A percentile compares a stretch with the other conserved stretches of the same genome.
Evolutionary conservation across 2,329 filamentous ascomycete species (phyloP).

Genomic region (Botrytis aclada): DNA sequence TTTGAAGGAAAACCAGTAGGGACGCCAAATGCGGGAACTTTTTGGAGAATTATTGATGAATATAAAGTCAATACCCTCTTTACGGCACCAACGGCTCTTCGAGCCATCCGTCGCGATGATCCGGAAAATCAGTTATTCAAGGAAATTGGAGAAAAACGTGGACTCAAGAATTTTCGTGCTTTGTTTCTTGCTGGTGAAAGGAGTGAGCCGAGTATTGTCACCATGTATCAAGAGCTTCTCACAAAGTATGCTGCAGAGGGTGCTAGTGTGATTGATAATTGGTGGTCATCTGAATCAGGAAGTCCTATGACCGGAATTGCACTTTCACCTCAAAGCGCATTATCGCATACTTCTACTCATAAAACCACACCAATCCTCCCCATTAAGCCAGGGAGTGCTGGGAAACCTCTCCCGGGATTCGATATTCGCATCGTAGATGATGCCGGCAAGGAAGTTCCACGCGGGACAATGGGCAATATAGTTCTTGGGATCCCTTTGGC

Average conservation of each 20-base stretch:
- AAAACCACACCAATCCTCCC: conserved; percentile 47
- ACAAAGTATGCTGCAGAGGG: conserved; percentile 60
- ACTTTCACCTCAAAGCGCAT: conserved; percentile 59
- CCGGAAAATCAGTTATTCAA: conserved; percentile 67
- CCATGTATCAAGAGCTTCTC: conserved; percentile 74
- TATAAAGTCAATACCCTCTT: conserved; percentile 82
- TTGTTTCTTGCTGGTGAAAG: conserved; percentile 87
- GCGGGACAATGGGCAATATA: conserved; percentile 84
- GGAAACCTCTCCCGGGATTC: conserved; percentile 88
- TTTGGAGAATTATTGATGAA: conserved; percentile 84
- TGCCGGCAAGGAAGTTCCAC: conserved; percentile 65
- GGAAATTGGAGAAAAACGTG: conserved; percentile 61
- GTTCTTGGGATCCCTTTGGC: conserved; percentile 79
- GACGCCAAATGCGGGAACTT: conserved; percentile 80
- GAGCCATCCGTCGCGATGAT: conserved; percentile 84
- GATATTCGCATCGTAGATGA: conserved; percentile 85
- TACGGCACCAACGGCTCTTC: conserved; percentile 82
- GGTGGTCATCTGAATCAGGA: conserved; percentile 71
- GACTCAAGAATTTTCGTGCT: conserved; percentile 67
- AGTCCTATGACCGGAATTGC: conserved; percentile 66
- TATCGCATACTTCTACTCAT: conserved; percentile 44
- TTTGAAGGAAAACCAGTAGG: conserved; percentile 95
- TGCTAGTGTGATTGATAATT: conserved; percentile 66
- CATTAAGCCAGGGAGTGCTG: conserved; percentile 81
- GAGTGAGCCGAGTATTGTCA: conserved; percentile 81